phyloP scores from a whole-genome alignment of 2,329 filamentous ascomycete genomes.

The Zymoseptoria ardabiliae region DNA sequence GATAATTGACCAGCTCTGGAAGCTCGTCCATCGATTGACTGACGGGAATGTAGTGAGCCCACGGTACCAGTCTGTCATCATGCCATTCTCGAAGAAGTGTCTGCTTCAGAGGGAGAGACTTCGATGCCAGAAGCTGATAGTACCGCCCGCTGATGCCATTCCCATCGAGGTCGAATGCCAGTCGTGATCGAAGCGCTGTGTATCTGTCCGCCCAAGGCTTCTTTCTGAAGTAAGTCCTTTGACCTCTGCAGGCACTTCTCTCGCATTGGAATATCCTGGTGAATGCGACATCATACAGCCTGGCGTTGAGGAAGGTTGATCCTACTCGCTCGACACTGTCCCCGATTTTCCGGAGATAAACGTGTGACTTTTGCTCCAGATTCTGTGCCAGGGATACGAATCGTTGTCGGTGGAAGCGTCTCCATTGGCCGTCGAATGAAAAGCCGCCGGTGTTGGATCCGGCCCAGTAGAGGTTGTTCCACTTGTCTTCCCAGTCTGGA shows the following conservation, averaged over 20 bases:
- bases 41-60: constrained; percentile 52
- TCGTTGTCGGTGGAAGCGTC: constrained; percentile 81
- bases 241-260: neutral
- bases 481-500: constrained; percentile 66
- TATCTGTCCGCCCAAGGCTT: constrained; percentile 3
- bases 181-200: neutral
- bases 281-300: constrained; percentile 39
- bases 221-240: neutral
- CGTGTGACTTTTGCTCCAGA: neutral
- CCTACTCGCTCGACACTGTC: neutral
- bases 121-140: constrained; percentile 44
- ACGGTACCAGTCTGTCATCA: constrained; percentile 48
- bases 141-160: constrained; percentile 51
- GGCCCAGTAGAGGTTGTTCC: constrained; percentile 80
- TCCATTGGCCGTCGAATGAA: constrained; percentile 86
- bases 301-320: constrained; percentile 1
- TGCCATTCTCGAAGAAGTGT: constrained; percentile 52
- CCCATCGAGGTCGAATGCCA: constrained; percentile 46
- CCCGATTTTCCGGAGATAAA: neutral
- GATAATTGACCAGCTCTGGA: constrained; percentile 44
- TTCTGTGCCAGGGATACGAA: constrained; percentile 57
- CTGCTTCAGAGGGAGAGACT: constrained; percentile 44
- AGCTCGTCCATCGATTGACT: constrained; percentile 45
- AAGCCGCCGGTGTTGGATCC: constrained; percentile 94
- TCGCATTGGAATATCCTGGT: constrained; percentile 42